Conservation (phyloP, 192 early-diverging fungal genomes). For the Mortierella claussenii region DNA sequence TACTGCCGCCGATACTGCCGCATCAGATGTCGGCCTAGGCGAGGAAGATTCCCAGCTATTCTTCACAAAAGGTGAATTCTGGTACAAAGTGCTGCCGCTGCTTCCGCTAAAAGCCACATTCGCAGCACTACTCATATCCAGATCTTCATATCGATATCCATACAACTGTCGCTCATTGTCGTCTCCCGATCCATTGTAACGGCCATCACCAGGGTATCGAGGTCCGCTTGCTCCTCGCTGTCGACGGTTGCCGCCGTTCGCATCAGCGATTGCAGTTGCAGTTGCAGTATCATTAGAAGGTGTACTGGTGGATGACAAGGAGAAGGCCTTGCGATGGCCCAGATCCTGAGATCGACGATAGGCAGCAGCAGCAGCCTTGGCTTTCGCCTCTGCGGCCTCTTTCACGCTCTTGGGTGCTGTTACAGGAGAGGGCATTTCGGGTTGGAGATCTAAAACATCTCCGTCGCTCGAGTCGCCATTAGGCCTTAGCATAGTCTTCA, state of each 20-base stretch:
- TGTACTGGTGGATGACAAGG: slow-evolving; percentile 5
- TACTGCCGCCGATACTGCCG: neutral
- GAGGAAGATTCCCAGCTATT: neutral
- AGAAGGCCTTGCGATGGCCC: slow-evolving; percentile 18
- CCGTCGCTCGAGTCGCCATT: neutral
- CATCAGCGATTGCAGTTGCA: neutral
- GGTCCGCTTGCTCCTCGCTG: neutral
- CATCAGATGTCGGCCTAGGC: neutral
- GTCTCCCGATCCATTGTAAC: slow-evolving; percentile 1
- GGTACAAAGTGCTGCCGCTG: slow-evolving; percentile 19
- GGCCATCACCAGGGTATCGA: neutral
- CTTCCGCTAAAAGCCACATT: slow-evolving; percentile 29
- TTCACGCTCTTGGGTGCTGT: slow-evolving; percentile 26
- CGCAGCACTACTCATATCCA: slow-evolving; percentile 32
- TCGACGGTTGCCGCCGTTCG: neutral
- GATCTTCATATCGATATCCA: slow-evolving; percentile 31
- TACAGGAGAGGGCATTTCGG: slow-evolving; percentile 29
- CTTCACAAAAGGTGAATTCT: slow-evolving; percentile 30
- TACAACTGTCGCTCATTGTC: slow-evolving; percentile 17
- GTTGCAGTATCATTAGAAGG: neutral
- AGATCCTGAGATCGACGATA: slow-evolving; percentile 3
- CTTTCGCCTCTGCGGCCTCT: slow-evolving; percentile 35
- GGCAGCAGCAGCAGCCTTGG: slow-evolving; percentile 22
- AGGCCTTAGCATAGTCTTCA: slow-evolving; percentile 22
- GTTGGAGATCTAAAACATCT: slow-evolving; percentile 12